Base-by-base conservation (phyloP, 805 yeast species). In the Saccharomyces kudriavzevii region DNA sequence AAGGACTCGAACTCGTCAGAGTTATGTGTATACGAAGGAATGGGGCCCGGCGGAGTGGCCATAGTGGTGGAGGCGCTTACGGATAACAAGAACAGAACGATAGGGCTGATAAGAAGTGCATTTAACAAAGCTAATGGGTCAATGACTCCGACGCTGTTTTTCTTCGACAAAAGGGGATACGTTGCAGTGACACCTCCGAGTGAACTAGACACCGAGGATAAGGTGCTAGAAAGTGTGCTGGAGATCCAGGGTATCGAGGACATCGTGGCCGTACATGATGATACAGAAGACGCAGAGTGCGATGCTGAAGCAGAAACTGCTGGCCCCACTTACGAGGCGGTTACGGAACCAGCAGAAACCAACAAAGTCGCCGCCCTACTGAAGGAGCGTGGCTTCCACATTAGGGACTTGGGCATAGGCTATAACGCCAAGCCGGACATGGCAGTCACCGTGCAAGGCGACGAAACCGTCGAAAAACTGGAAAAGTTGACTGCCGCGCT, bases 21-120 rank as follows among this genome's bases (percentile, higher is more conserved):
- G 53, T 68, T 77, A 11, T 87, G 84, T 29, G 67, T 79, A 10
- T 94, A 91, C 69, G 98, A 94, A 67, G 96, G 94, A 14, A 75
- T 90, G 68, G 97, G 92, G 0, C 97, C 97, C 0, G 95, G 91
- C 1, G 97, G 97, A 2, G 88, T 88, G 2, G 87, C 96, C 0
- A 75, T 90, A 48, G 79, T 92, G 3, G 82, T 92, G 4, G 96
- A 89, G 63, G 91, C 96, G 0, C 75, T 83, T 49, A 92, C 98
- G 0, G 97, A 92, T 66, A 92, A 89, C 69, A 89, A 87, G 68
- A 83, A 86, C 55, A 75, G 98, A 50, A 84, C 97, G 0, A 79
- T 89, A 35, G 85, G 87, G 14, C 77, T 78, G 49, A 84, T 94
- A 8, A 81, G 91, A 62, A 82, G 86, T 8, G 84, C 87, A 3